Percentiles rank a stretch among this genome's conserved stretches.
Conservation (phyloP, 1,284 basidiomycete species). For the Volvariella volvacea region DNA sequence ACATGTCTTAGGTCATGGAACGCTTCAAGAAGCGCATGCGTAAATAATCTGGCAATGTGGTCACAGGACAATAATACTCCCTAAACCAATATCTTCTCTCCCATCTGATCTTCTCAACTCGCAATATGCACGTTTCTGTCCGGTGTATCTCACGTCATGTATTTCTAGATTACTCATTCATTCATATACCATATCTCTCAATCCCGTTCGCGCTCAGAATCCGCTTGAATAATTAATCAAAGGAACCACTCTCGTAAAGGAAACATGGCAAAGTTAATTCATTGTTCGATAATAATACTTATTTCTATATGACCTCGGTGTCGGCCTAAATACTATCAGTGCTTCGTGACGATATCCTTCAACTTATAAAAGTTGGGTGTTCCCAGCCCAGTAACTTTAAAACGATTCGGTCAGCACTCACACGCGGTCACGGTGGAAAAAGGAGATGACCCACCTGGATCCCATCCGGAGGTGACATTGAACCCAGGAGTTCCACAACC, state of each 20-base stretch:
- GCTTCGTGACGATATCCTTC: conserved; percentile 11
- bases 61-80: no score
- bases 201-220: no score
- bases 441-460: conserved; percentile 21
- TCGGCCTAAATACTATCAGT: neutral
- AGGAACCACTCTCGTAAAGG: no score
- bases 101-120: no score
- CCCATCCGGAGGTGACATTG: conserved; percentile 34
- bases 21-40: conserved; percentile 85
- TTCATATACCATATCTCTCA: neutral
- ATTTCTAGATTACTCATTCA: neutral
- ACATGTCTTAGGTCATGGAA: conserved; percentile 63
- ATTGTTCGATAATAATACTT: no score
- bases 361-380: conserved; percentile 30
- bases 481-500: conserved; percentile 44
- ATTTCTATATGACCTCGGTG: no score
- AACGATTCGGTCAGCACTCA: neutral
- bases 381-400: conserved; percentile 32
- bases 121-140: no score
- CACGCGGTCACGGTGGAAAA: neutral
- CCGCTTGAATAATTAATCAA: no score
- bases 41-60: conserved; percentile 31
- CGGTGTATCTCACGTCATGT: no score
- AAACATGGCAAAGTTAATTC: no score
- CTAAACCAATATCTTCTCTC: no score